Percentiles rank a stretch among this genome's conserved stretches.
Evolutionary conservation across 2,329 filamentous ascomycete genomes (phyloP).

Genomic region (Aspergillus sp.): DNA sequence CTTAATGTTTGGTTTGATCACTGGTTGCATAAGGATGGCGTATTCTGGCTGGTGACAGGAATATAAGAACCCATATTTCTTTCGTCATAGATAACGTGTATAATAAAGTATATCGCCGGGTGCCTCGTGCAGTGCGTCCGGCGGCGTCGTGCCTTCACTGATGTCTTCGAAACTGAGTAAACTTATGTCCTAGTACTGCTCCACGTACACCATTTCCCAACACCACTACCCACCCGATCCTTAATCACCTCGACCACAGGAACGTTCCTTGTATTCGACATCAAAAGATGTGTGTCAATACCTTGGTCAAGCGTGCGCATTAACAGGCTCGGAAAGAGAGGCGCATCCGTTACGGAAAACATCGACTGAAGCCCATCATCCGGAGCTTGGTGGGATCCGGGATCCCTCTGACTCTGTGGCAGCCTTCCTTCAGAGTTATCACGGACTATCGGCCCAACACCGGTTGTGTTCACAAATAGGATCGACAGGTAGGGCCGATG

Average conservation of each 20-base stretch:
- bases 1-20: constrained; percentile 13
- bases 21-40: constrained; percentile 27
- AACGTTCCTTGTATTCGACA: constrained; percentile 33
- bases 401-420: background rate
- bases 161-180: background rate
- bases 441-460: constrained; percentile 28
- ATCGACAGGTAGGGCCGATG: constrained; percentile 36
- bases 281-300: constrained; percentile 44
- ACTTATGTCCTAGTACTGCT: background rate
- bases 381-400: background rate
- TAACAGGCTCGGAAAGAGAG: constrained; percentile 36
- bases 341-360: constrained; percentile 26
- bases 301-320: constrained; percentile 44
- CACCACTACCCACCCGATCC: constrained; percentile 39
- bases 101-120: constrained; percentile 4
- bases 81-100: constrained; percentile 19
- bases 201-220: constrained; percentile 46
- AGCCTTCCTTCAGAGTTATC: background rate
- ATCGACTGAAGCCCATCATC: constrained; percentile 34
- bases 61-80: constrained; percentile 7
- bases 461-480: constrained; percentile 43
- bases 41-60: constrained; percentile 11
- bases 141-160: background rate
- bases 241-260: constrained; percentile 46
- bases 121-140: background rate